Conservation (phyloP, 2,329 filamentous ascomycete genomes). For the Aureobasidium sp. region DNA sequence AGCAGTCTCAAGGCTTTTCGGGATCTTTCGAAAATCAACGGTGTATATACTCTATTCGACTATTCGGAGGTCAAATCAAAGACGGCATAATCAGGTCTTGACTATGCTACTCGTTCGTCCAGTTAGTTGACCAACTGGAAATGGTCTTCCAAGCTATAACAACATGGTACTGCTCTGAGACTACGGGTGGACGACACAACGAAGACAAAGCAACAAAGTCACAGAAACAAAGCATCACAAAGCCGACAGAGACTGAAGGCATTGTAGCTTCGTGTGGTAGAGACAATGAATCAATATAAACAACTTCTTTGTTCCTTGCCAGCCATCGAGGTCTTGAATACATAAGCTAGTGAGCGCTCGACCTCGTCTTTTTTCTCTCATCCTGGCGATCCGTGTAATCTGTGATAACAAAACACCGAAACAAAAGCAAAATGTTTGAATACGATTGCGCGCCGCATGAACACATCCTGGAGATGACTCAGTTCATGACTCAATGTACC, state of each 20-base stretch:
- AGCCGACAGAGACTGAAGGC: neutral
- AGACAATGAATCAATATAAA: neutral
- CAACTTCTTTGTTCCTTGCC: neutral
- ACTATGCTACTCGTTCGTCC: no score
- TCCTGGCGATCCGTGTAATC: neutral
- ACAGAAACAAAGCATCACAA: neutral
- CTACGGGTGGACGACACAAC: neutral
- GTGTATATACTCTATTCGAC: no score
- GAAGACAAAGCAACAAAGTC: neutral
- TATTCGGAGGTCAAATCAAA: no score
- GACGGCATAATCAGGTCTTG: no score
- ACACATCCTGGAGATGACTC: slow-evolving; percentile 1
- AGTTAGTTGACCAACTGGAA: no score
- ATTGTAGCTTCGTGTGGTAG: neutral
- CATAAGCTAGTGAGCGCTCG: neutral
- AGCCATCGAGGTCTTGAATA: neutral
- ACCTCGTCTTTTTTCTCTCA: neutral
- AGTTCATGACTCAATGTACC: neutral
- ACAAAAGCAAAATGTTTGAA: neutral
- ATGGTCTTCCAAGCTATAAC: no score
- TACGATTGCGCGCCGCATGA: neutral
- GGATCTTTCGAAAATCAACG: no score
- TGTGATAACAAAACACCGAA: neutral
- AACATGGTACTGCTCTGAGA: no score
- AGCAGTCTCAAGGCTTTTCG: no score